Percentiles rank a stretch among this genome's conserved stretches.
Conservation (phyloP, 2,329 filamentous ascomycete genomes). For the Huntiella moniliformis region DNA sequence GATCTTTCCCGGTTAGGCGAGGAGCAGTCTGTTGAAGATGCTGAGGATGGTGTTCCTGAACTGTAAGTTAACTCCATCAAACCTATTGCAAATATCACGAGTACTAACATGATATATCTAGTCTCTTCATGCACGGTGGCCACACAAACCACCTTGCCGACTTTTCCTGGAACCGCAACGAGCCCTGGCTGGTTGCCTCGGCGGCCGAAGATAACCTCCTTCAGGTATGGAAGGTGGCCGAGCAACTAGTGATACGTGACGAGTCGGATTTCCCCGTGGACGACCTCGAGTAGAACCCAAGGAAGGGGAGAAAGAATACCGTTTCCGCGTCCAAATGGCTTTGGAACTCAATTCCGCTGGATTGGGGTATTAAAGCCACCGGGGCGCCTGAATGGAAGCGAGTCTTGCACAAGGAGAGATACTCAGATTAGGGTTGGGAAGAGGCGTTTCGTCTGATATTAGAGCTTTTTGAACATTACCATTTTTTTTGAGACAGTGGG, state of each 20-base stretch:
- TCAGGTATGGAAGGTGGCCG: slow-evolving; percentile 81
- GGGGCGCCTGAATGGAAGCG: too few relatives aligned
- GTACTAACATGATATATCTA: slow-evolving; percentile 20
- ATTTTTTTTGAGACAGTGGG: too few relatives aligned
- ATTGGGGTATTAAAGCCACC: too few relatives aligned
- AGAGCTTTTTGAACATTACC: too few relatives aligned
- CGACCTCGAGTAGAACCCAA: slow-evolving; percentile 36
- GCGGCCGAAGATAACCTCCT: slow-evolving; percentile 93
- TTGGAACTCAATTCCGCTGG: too few relatives aligned
- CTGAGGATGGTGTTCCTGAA: slow-evolving; percentile 86
- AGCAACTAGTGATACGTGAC: slow-evolving; percentile 63
- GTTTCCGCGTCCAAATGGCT: too few relatives aligned
- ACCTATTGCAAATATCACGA: not conserved
- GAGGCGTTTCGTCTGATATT: too few relatives aligned
- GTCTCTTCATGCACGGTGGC: slow-evolving; percentile 94
- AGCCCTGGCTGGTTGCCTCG: slow-evolving; percentile 90
- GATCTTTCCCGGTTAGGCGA: slow-evolving; percentile 81
- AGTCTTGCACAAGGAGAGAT: too few relatives aligned
- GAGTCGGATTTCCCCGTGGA: slow-evolving; percentile 56
- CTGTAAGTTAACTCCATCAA: slow-evolving; percentile 39
- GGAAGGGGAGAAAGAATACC: not conserved
- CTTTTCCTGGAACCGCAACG: slow-evolving; percentile 94
- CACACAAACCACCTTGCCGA: slow-evolving; percentile 94
- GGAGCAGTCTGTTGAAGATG: slow-evolving; percentile 87
- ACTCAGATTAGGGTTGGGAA: too few relatives aligned